Base-by-base conservation (phyloP, 23 red algal genomes). In the Gracilaria caudata region DNA sequence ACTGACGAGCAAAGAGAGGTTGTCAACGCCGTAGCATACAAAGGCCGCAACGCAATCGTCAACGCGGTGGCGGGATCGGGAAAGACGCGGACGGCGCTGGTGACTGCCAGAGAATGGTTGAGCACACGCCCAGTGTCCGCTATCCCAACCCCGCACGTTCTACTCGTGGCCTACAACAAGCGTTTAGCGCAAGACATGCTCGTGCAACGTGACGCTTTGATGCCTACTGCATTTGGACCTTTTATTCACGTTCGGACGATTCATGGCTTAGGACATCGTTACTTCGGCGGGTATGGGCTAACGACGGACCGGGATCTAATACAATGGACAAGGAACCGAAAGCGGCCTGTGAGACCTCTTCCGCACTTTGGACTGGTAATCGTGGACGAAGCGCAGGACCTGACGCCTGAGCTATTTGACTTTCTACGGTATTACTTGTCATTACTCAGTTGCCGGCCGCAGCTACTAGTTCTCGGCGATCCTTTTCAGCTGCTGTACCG, bases 371-470 rank as follows among this genome's bases (percentile, higher is more conserved):
- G 70, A 6, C 44, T 75, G 7, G 70, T 75, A 3, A 40, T 75
- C 21, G 44, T 75, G 5, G 70, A 75, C 70, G 70, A 75, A 30
- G 70, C 70, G 33, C 70, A 75, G 23, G 70, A 75, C 70, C 32
- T 75, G 23, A 75, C 70, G 23, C 70, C 39, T 8, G 23, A 41
- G 1, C 44, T 75, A 7, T 75, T 75, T 30, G 33, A 40, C 23
- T 75, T 75, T 16, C 13, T 75, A 1, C 4, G 44, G 4, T 23
- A 46, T 32, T 40, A 1, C 6, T 7, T 75, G 20, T 46, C 38
- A 10, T 23, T 75, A 40, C 19, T 75, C 21, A 23, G n/a, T 7
- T 25, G 23, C 20, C 29, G n/a, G 28, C 70, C 70, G 44, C 70
- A 75, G 70, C 23, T 75, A 24, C 70, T 75, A 8, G 70, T 75